Base-by-base conservation (phyloP, 495 filamentous ascomycete genomes). In the Penicillium atrosanguineum region DNA sequence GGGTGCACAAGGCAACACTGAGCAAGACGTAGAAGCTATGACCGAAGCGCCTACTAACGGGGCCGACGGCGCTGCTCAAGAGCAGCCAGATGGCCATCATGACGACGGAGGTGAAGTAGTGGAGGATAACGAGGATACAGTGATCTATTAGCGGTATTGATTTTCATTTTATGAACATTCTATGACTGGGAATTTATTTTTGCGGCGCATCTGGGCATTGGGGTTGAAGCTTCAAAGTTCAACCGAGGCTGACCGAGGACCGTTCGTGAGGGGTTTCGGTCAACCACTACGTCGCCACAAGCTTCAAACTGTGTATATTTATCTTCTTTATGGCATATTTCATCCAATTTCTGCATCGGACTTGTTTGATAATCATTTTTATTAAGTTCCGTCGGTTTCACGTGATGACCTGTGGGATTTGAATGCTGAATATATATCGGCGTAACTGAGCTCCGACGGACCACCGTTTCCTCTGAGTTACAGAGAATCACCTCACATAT, bases 101-200 rank as follows among this genome's bases (percentile, higher is more conserved):
- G 67, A 86, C 47, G 87, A 87, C 64, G 79, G 76, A 45, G 88
- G 84, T 45, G 88, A 91, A 62, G 72, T 87, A 44, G 75, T 89
- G 63, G 87, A 91, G 64, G 85, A 85, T 61, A 84, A 88, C 44
- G 89, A 94, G 74, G 89, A 93, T 60, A 89, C 83, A 50, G 89
- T 94, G 49, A 90, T 94, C 53, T 93, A 94, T 72, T 94, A 81
- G 82, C 57, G 29, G 28, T 42, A 15, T n/a, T 42, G 20, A 1
- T 52, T 23, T 21, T 15, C 31, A 20, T 19, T 19, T 46, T 9
- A 2, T 41, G 45, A 47, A 19, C 14, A 34, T 0, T 34, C 12
- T 12, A 34, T 12, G 11, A 34, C 31, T 34, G 31, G 31, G 31
- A 15, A 34, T 34, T n/a, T 28, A 0, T 8, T 8, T 14, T 8